A percentile compares a stretch with the other conserved stretches of the same genome.
Evolutionary conservation across 176 grass and related monocot genomes (phyloP).

Genomic region (Luzula sylvatica): DNA sequence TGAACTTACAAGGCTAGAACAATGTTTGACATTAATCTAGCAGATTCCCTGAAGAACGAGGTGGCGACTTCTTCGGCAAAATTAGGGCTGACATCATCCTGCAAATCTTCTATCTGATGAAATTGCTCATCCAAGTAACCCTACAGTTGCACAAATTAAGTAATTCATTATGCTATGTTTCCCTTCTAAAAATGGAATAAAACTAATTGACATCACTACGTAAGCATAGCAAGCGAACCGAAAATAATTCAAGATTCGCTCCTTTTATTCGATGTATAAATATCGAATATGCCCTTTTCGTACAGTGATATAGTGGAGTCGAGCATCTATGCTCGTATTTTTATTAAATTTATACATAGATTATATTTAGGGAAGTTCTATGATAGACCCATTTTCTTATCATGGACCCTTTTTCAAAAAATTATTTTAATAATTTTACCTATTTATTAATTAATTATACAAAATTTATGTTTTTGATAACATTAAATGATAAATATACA

Average conservation of each 20-base stretch:
- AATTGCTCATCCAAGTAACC: constrained; percentile 95
- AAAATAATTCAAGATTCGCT: constrained; percentile 11
- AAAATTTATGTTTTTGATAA: no score
- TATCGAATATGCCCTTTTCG: not conserved
- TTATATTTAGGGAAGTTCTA: no score
- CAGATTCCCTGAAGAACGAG: constrained; percentile 83
- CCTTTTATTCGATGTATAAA: constrained; percentile 21
- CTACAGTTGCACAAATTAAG: constrained; percentile 32
- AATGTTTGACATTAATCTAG: constrained; percentile 68
- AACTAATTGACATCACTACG: constrained; percentile 12
- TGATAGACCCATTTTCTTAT: no score
- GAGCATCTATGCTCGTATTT: constrained; percentile 7
- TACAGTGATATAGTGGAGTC: constrained; percentile 11
- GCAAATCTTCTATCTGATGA: constrained; percentile 84
- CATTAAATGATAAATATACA: no score
- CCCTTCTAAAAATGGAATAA: constrained; percentile 10
- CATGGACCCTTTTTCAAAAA: no score
- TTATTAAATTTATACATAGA: no score
- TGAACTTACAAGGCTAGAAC: constrained; percentile 75
- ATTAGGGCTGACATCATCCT: constrained; percentile 92
- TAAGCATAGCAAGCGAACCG: no score
- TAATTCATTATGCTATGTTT: not conserved
- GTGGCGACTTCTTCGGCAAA: constrained; percentile 87
- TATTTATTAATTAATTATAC: no score
- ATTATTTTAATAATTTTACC: no score